These are phyloP conservation scores for Apiospora koreana DNA, from an alignment of 2,329 filamentous ascomycete species.

Conservation along the genomic window DNA sequence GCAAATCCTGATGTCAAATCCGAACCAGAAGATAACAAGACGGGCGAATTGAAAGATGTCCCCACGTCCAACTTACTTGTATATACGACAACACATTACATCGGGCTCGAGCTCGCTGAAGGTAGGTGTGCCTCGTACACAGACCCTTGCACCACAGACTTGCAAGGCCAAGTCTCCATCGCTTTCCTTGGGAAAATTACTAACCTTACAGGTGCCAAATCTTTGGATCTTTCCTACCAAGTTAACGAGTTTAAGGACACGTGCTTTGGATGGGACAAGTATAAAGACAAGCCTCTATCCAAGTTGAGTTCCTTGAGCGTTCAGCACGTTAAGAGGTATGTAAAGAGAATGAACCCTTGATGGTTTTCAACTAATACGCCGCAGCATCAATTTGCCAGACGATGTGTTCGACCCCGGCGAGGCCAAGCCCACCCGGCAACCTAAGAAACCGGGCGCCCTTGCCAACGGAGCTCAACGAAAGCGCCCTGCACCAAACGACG, in stretches of 20 bases:
- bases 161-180: not conserved
- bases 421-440: conserved; percentile 60
- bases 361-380: conserved; percentile 20
- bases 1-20: conserved; percentile 15
- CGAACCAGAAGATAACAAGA: conserved; percentile 29
- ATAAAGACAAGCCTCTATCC: conserved; percentile 71
- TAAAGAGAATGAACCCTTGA: not conserved
- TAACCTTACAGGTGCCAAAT: conserved; percentile 58
- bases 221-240: conserved; percentile 76
- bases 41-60: conserved; percentile 25
- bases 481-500: conserved; percentile 22
- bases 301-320: conserved; percentile 79
- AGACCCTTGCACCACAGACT: not conserved
- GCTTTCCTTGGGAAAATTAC: conserved; percentile 30
- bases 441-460: conserved; percentile 38
- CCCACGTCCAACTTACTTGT: conserved; percentile 45
- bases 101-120: conserved; percentile 78
- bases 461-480: conserved; percentile 23
- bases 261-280: conserved; percentile 75
- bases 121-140: conserved; percentile 51
- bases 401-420: conserved; percentile 88
- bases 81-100: conserved; percentile 92
- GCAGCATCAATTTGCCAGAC: conserved; percentile 81
- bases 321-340: conserved; percentile 81
- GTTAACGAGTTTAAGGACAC: conserved; percentile 85